Conservation (phyloP, 345 rosid genomes). For the Bruguiera parviflora region DNA sequence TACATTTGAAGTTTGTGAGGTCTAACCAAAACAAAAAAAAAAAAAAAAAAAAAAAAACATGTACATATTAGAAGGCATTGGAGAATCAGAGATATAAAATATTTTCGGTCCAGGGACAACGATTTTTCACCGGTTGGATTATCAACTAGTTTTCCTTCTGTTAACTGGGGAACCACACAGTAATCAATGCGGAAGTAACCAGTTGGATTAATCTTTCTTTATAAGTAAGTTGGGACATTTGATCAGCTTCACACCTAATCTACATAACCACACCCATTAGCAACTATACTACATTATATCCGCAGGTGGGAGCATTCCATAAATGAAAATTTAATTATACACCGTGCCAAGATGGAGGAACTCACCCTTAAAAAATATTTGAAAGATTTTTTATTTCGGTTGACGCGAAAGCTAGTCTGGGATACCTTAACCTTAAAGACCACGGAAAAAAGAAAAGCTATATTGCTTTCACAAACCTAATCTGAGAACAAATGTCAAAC, state of each 20-base stretch:
- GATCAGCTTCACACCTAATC: conserved; percentile 12
- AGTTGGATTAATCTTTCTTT: neutral
- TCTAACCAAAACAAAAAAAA: no score
- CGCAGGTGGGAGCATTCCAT: neutral
- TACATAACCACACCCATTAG: neutral
- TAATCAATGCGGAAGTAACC: neutral
- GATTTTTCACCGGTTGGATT: neutral
- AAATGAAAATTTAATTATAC: no score
- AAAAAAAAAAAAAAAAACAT: no score
- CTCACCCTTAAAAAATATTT: no score
- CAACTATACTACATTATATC: conserved; percentile 34
- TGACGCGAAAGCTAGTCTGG: no score
- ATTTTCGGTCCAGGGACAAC: neutral
- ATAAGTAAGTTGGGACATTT: conserved; percentile 23
- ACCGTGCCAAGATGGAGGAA: no score
- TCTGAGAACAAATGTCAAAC: conserved; percentile 27
- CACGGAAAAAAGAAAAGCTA: neutral
- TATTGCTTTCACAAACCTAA: conserved; percentile 40
- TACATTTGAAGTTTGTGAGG: no score
- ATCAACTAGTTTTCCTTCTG: neutral
- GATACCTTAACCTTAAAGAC: no score
- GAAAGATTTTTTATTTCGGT: no score
- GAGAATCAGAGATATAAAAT: neutral
- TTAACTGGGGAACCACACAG: neutral
- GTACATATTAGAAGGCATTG: no score